Base-by-base conservation (phyloP, 148 eudicot genomes). In the Polygonum aviculare region DNA sequence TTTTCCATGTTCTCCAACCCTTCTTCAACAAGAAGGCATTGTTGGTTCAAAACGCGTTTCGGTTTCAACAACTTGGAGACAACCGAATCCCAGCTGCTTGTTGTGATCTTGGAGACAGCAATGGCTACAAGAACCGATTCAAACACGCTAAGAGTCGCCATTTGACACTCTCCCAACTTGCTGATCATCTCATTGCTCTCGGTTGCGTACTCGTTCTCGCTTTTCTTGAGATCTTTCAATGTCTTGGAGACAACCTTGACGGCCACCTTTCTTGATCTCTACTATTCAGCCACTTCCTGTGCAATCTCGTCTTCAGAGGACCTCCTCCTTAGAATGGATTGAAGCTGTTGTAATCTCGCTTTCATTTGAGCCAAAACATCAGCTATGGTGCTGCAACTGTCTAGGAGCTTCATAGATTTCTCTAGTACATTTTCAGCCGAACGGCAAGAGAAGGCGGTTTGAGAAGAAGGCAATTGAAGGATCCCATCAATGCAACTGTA, bases 401-500 rank as follows among this genome's bases (percentile, higher is more conserved):
- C 84, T 73, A 84, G 75, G 35, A 84, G 67, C 76, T 76, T 79
- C 2, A 84, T 52, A 48, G 77, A 84, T 38, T 69, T 63, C 4
- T 81, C 84, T 54, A 79, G 50, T 22, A 77, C 67, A 21, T 76
- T 80, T 48, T 80, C 84, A n/a, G 38, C 79, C 72, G 76, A 35
- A 75, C 75, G 79, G 36, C 78, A 8, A 10, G 83, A 71, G 3
- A 81, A 39, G 36, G 39, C 38, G 69, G 77, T 79, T 75, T 82
- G 85, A n/a, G 55, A 78, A 51, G 69, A 69, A 2, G 79, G 85
- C 41, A 81, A 21, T 40, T 73, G 81, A 31, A 84, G 80, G 36
- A 87, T 75, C 74, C 82, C 85, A 73, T 79, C 82, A 21, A 84
- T 77, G 48, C 63, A 79, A 39, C 45, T 62, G 9, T 80, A 62